Percentiles rank a stretch among this genome's conserved stretches.
Evolutionary conservation across 83 land plant genomes (phyloP).

Genomic region (Thuja plicata): DNA sequence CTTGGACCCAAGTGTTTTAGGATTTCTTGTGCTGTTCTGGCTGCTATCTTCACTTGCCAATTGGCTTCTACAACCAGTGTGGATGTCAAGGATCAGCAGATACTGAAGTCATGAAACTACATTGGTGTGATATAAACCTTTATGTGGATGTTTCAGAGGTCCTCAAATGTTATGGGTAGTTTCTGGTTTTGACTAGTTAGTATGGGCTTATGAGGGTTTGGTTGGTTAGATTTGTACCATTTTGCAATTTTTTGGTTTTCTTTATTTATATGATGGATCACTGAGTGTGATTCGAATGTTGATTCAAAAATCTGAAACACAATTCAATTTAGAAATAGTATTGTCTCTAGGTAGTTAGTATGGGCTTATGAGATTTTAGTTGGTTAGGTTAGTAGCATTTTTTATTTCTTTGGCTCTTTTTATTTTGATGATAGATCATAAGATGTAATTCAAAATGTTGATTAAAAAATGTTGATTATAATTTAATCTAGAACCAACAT

Average conservation of each 20-base stretch:
- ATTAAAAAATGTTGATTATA: too few relatives aligned
- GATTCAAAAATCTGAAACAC: too few relatives aligned
- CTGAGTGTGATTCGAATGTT: too few relatives aligned
- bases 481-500: too few relatives aligned
- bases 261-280: too few relatives aligned
- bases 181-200: not conserved
- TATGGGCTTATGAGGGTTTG: too few relatives aligned
- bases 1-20: not conserved
- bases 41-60: not conserved
- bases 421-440: too few relatives aligned
- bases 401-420: not conserved
- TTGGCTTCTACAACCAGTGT: conserved; percentile 14
- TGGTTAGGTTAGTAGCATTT: not conserved
- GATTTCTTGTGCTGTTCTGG: not conserved
- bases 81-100: conserved; percentile 10
- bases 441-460: too few relatives aligned
- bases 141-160: not conserved
- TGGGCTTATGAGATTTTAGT: too few relatives aligned
- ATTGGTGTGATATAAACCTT: not conserved
- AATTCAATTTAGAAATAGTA: too few relatives aligned
- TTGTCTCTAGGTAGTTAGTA: too few relatives aligned
- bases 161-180: not conserved
- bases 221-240: not conserved
- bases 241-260: not conserved
- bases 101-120: not conserved